A percentile compares a stretch with the other conserved stretches of the same genome.
phyloP scores from a whole-genome alignment of 805 yeast genomes.

The Schwanniomyces polymorphus region DNA sequence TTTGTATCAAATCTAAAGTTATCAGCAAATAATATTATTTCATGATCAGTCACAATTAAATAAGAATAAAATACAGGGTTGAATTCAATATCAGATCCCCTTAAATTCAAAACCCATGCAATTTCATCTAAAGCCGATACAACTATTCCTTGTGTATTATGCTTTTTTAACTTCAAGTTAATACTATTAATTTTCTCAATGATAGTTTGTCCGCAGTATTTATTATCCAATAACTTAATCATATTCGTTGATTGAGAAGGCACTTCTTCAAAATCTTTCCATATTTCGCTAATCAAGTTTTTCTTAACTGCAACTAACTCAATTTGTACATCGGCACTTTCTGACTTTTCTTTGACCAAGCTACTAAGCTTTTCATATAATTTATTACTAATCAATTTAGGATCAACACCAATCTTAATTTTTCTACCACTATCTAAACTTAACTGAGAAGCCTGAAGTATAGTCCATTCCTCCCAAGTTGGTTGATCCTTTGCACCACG shows the following conservation, averaged over 20 bases:
- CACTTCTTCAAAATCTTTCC: conserved; percentile 64
- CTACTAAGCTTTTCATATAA: conserved; percentile 30
- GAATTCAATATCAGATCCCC: conserved; percentile 56
- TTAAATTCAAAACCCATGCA: conserved; percentile 55
- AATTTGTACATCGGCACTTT: conserved; percentile 30
- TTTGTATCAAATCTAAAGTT: conserved; percentile 35
- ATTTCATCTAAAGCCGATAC: conserved; percentile 51
- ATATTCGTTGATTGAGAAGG: conserved; percentile 55
- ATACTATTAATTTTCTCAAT: conserved; percentile 56
- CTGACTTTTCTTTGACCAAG: conserved; percentile 26
- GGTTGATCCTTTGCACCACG: conserved; percentile 52
- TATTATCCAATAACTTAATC: conserved; percentile 49
- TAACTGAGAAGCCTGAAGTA: conserved; percentile 49
- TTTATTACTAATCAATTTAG: conserved; percentile 44
- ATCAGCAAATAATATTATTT: conserved; percentile 44
- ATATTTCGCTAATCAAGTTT: conserved; percentile 74
- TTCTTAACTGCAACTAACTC: conserved; percentile 45
- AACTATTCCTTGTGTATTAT: conserved; percentile 35
- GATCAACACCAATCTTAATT: conserved; percentile 48
- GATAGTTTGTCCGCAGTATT: conserved; percentile 67
- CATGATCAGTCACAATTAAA: conserved; percentile 29
- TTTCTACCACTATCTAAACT: conserved; percentile 46
- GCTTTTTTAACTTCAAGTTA: conserved; percentile 18
- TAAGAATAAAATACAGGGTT: conserved; percentile 55
- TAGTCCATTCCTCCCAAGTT: conserved; percentile 60